Conservation (phyloP, 2,329 filamentous ascomycete species). For the Xylaria sp. region DNA sequence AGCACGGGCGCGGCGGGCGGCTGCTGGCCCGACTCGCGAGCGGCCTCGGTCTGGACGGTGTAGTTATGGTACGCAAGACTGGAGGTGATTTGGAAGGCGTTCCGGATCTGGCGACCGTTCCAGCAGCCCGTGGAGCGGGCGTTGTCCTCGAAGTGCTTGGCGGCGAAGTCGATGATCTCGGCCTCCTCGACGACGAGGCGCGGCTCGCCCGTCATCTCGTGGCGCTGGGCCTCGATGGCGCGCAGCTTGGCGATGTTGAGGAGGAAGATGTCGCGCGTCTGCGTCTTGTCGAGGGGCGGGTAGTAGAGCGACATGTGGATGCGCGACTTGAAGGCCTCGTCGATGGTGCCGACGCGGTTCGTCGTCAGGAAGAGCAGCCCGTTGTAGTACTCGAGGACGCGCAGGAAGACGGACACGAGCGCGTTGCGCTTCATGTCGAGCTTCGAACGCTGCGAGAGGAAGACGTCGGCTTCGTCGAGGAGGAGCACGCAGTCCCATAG, state of each 20-base stretch:
- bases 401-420: constrained; percentile 52
- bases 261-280: constrained; percentile 55
- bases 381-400: constrained; percentile 53
- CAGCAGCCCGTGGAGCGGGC: constrained; percentile 46
- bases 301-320: constrained; percentile 53
- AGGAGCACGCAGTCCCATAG: constrained; percentile 48
- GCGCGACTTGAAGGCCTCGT: constrained; percentile 56
- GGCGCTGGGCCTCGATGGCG: constrained; percentile 51
- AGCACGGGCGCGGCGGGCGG: constrained; percentile 51
- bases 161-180: constrained; percentile 52
- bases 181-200: constrained; percentile 49
- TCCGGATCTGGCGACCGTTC: constrained; percentile 50
- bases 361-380: constrained; percentile 57
- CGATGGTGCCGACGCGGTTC: constrained; percentile 56
- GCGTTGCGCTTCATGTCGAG: constrained; percentile 50
- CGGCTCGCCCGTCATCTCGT: constrained; percentile 51
- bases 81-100: constrained; percentile 50
- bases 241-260: constrained; percentile 53
- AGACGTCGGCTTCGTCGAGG: constrained; percentile 47
- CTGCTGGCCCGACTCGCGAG: constrained; percentile 48
- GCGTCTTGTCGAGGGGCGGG: constrained; percentile 51
- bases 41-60: constrained; percentile 45
- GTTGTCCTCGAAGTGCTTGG: constrained; percentile 49
- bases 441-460: constrained; percentile 45
- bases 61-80: constrained; percentile 53